A percentile compares a stretch with the other conserved stretches of the same genome.
phyloP scores from a whole-genome alignment of 257 asterid species.

The Rehmannia glutinosa region DNA sequence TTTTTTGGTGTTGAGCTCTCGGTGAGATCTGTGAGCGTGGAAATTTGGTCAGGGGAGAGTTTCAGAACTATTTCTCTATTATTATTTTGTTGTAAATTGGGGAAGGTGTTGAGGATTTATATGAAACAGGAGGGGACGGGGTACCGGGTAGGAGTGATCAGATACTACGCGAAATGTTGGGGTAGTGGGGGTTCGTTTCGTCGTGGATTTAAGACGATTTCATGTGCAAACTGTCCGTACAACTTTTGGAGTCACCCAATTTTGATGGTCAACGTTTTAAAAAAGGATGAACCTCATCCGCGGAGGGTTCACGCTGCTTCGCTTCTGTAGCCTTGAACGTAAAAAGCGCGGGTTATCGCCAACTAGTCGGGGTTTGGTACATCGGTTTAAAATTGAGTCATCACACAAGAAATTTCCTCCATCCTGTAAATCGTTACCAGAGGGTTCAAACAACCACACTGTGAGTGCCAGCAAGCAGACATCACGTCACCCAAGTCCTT shows the following conservation, averaged over 20 bases:
- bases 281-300: too few species aligned
- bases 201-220: neutral
- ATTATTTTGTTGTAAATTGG: neutral
- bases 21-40: slow-evolving; percentile 39
- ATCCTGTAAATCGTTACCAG: too few species aligned
- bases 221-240: neutral
- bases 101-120: slow-evolving; percentile 17
- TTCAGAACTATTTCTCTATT: slow-evolving; percentile 2
- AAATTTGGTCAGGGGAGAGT: slow-evolving; percentile 14
- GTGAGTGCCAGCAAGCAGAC: too few species aligned
- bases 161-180: slow-evolving; percentile 18
- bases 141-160: slow-evolving; percentile 14
- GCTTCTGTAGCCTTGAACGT: too few species aligned
- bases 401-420: too few species aligned
- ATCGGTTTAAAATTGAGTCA: too few species aligned
- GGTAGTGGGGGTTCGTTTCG: neutral
- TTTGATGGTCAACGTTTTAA: slow-evolving; percentile 17
- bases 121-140: neutral
- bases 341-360: too few species aligned
- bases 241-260: neutral
- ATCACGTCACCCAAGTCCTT: too few species aligned
- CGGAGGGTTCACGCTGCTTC: too few species aligned
- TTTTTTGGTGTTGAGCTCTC: slow-evolving; percentile 5
- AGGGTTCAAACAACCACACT: too few species aligned
- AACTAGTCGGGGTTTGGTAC: too few species aligned